A percentile compares a stretch with the other conserved stretches of the same genome.
Evolutionary conservation across 2,329 filamentous ascomycete species (phyloP).

Genomic region (Aspergillus nomiae): DNA sequence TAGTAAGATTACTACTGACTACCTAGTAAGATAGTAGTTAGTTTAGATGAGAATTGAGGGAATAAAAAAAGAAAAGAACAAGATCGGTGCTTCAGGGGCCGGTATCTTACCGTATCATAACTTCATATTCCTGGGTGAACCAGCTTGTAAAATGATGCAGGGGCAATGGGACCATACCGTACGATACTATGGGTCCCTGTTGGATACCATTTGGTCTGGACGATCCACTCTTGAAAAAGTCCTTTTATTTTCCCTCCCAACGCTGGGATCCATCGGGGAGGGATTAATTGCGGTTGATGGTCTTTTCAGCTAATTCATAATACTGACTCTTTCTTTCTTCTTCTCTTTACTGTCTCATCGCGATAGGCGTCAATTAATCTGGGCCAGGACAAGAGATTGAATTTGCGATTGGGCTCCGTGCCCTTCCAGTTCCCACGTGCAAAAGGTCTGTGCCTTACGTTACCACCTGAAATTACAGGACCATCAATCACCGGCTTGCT

Average conservation of each 20-base stretch:
- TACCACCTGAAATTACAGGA: slow-evolving; percentile 7
- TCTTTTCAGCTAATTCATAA: neutral
- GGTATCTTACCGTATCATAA: slow-evolving; percentile 10
- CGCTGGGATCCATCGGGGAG: neutral
- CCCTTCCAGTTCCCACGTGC: slow-evolving; percentile 3
- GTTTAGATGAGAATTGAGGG: neutral
- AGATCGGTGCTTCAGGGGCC: slow-evolving; percentile 2
- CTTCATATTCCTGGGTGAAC: neutral
- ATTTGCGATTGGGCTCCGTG: slow-evolving; percentile 4
- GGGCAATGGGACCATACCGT: neutral
- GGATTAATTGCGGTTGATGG: neutral
- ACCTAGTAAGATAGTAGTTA: no score
- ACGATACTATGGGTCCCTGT: neutral
- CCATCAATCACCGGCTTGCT: slow-evolving; percentile 2
- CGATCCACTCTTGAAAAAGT: slow-evolving; percentile 1
- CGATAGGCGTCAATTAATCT: neutral
- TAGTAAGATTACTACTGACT: no score
- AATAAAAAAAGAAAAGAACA: neutral
- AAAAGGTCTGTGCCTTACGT: slow-evolving; percentile 5
- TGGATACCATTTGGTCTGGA: neutral
- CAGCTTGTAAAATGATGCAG: neutral
- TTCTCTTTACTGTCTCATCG: neutral
- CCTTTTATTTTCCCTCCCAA: neutral
- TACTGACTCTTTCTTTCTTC: neutral
- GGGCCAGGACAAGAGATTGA: neutral